Evolutionary conservation across 73 alveolate species (phyloP), one percentile per base, ranked within the genome.

Genomic region (Symbiodinium natans): DNA sequence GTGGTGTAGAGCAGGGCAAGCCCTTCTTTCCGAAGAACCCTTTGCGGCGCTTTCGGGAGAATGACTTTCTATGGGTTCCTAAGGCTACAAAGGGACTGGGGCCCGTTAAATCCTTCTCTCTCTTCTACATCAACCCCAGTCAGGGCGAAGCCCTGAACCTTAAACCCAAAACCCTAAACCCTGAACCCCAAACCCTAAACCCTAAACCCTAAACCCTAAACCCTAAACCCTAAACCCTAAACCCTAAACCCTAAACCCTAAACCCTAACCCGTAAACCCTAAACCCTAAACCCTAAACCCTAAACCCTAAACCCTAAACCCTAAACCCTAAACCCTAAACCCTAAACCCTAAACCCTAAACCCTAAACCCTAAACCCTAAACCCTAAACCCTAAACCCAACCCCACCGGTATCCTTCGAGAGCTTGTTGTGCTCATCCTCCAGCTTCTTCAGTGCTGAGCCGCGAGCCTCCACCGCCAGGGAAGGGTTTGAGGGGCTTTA

Each of bases 351-450:
- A 56, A 56, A 19, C 74, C 74, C 74, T 56, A 56, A 56, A 56
- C 33, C 74, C 25, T 56, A 56, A 56, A 56, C 33, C 74, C 74
- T 56, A 56, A 56, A 56, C 25, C 25, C 33, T 13, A 56, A 56
- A 19, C 74, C 74, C 74, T 56, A 56, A 56, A 56, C 33, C 74
- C 74, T 56, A 15, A 13, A 56, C 31, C 25, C 59, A 56, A 25
- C 31, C 75, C 75, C 6, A 56, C 36, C 0, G 33, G 33, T 15
- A 15, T 89, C 96, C 96, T 89, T 89, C 88, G 96, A 89, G 77
- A 89, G 96, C 87, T 89, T 89, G 96, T 89, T 89, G 77, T 89
- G 96, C 77, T 68, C 77, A 41, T 89, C 96, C 41, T 89, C 96
- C 7, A 89, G 80, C 54, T 82, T 71, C 83, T 89, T 89, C 88